Evolutionary conservation across 208 protist genomes (phyloP), one percentile per base, ranked within the genome.

Genomic region (Leishmania mexicana): DNA sequence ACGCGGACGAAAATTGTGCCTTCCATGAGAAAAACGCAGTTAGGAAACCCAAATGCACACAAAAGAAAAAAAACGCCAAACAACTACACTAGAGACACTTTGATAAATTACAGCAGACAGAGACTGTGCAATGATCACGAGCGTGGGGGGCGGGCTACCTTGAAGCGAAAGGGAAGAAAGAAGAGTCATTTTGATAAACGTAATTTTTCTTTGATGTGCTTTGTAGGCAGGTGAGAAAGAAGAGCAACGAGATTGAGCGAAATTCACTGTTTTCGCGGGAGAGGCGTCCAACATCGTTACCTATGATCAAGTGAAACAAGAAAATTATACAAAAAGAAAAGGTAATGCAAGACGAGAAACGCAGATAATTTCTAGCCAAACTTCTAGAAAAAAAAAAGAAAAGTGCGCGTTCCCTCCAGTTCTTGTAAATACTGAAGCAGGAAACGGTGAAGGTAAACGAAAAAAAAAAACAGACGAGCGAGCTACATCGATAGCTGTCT

Each of bases 11-110:
- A 7, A 49, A 74, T 53, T 1, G 28, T 38, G 51, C 40, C 45
- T 74, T 19, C 28, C 60, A 71, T 40, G 80, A 81, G 60, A 76
- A 78, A 79, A 51, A 42, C 19, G 4, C 19, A 65, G 81, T 58
- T 58, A 84, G 68, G 42, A 75, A 84, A 76, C 38, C 47, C 35
- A 49, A 54, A 75, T 19, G 54, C 45, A 68, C 64, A 47, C 31
- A 62, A 57, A 42, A 51, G 19, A 31, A 74, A 76, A 78, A 78
- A 70, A 54, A 64, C 64, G 53, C 19, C 47, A 47, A 58, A 65
- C 54, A 68, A 47, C 31, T 62, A 45, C 38, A 57, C 75, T n/a
- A 35, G 51, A 71, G 35, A 8, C 10, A 31, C 76, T 51, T 45
- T 53, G 77, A 62, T 53, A 76, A 58, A 67, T 35, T 35, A 64